Base-by-base conservation (phyloP, 2,329 filamentous ascomycete species). In the Fusarium proliferatum region DNA sequence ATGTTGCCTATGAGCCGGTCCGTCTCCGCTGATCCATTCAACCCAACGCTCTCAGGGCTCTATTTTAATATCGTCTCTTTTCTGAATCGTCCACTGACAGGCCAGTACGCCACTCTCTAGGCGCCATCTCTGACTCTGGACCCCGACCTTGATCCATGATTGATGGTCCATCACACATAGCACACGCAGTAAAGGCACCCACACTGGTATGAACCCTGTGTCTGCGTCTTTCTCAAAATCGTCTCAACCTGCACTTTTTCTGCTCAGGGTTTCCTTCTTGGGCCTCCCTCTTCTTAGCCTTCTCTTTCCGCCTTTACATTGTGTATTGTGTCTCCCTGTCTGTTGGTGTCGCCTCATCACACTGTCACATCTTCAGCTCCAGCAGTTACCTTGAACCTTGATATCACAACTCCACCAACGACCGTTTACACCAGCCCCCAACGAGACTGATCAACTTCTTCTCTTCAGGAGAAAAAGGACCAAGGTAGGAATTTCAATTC, bases 61-160 rank as follows among this genome's bases (percentile, higher is more conserved):
- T 85, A 84, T 85, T 85, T 84, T 85, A 83, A 85, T 84, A 83
- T 82, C 45, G 80, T 77, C 76, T 80, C 72, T 77, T 73, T 72
- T 72, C 68, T 73, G 61, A 74, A 62, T 77, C 81, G 79, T 82
- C 85, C 85, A 85, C 79, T 85, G 80, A 84, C 81, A 83, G 79
- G 79, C 79, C 80, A 79, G 79, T 74, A 80, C 79, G 79, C 79
- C 75, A 76, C 79, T 76, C 73, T 76, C 77, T 85, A 85, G 82
- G 81, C 85, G 85, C 85, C 83, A 80, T 81, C 81, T 84, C 81
- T 81, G 80, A 81, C 80, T 82, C 79, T 81, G 71, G 76, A 77
- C 75, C 69, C 74, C 74, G 63, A 77, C 79, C 77, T 80, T 82
- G 81, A 83, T 81, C 81, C 72, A 71, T 73, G 72, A 75, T 75